Percentiles rank a stretch among this genome's conserved stretches.
These are phyloP conservation scores for Colletotrichum tamarilloi DNA, from an alignment of 2,329 filamentous ascomycete species.

Conservation along the genomic window DNA sequence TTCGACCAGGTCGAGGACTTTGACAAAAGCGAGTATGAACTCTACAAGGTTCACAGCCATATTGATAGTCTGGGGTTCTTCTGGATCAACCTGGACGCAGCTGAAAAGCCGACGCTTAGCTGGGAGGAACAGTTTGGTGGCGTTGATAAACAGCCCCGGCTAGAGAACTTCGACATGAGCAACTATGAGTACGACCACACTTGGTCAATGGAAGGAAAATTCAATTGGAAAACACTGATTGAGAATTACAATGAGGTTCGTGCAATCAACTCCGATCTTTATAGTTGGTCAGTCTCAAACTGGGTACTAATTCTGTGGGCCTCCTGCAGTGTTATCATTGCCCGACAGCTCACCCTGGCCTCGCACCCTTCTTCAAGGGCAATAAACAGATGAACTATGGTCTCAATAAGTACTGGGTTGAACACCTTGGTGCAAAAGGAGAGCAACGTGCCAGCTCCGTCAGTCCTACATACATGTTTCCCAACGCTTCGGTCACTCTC, in stretches of 20 bases:
- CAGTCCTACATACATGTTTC: conserved; percentile 53
- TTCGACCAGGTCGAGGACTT: background rate
- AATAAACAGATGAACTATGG: conserved; percentile 58
- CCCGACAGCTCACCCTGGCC: too few relatives aligned
- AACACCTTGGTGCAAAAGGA: background rate
- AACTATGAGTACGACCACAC: background rate
- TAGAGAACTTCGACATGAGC: background rate
- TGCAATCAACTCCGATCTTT: too few relatives aligned
- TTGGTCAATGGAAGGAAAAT: too few relatives aligned
- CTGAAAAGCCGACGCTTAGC: background rate
- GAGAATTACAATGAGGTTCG: too few relatives aligned
- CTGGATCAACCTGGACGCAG: background rate
- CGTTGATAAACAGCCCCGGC: background rate
- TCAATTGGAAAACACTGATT: too few relatives aligned
- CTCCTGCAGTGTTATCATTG: too few relatives aligned
- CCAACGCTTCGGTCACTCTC: conserved; percentile 52
- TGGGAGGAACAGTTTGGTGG: background rate
- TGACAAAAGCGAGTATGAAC: background rate
- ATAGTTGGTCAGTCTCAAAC: too few relatives aligned
- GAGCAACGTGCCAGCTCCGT: conserved; percentile 41
- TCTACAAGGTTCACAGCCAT: background rate
- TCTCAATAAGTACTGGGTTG: conserved; percentile 37
- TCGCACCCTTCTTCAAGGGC: conserved; percentile 35
- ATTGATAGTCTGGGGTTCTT: background rate
- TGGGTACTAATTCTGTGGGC: too few relatives aligned